Conservation (phyloP, 1,284 basidiomycete genomes). For the Spongiforma sp. region DNA sequence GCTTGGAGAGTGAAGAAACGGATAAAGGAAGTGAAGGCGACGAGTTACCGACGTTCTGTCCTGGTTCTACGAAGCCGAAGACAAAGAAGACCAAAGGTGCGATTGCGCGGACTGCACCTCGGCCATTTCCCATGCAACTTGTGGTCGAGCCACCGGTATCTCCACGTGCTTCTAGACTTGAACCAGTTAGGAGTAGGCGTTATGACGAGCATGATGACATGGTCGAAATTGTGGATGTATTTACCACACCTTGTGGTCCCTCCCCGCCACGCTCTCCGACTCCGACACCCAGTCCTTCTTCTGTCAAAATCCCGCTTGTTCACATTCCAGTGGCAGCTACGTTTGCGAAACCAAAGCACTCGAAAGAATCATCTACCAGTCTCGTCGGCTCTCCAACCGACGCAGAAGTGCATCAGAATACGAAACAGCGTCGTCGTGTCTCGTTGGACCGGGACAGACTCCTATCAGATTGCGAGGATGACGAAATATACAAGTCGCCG, state of each 20-base stretch:
- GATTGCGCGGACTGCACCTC: constrained; percentile 8
- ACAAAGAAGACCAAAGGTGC: neutral
- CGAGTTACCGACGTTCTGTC: constrained; percentile 27
- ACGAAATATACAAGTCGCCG: constrained; percentile 29
- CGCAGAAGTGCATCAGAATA: neutral
- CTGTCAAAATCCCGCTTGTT: neutral
- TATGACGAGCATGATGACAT: neutral
- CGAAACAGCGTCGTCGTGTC: constrained; percentile 6
- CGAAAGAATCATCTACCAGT: constrained; percentile 9
- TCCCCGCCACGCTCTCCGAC: constrained; percentile 31
- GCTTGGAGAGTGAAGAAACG: constrained; percentile 20
- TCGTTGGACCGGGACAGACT: constrained; percentile 12
- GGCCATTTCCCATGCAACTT: constrained; percentile 35
- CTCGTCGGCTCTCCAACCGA: constrained; percentile 4
- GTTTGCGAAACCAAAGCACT: neutral
- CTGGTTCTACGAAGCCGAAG: constrained; percentile 8
- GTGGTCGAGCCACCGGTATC: constrained; percentile 1
- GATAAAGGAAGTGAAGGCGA: constrained; percentile 16
- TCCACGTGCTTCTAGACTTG: neutral
- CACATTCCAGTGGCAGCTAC: constrained; percentile 1
- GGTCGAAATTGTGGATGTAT: constrained; percentile 28
- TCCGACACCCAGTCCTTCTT: constrained; percentile 24
- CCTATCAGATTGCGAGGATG: constrained; percentile 10
- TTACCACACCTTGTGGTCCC: constrained; percentile 23
- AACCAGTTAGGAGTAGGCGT: neutral